These are phyloP conservation scores for Capsella rubella DNA, from an alignment of 441 rosid species.

Conservation along the genomic window DNA sequence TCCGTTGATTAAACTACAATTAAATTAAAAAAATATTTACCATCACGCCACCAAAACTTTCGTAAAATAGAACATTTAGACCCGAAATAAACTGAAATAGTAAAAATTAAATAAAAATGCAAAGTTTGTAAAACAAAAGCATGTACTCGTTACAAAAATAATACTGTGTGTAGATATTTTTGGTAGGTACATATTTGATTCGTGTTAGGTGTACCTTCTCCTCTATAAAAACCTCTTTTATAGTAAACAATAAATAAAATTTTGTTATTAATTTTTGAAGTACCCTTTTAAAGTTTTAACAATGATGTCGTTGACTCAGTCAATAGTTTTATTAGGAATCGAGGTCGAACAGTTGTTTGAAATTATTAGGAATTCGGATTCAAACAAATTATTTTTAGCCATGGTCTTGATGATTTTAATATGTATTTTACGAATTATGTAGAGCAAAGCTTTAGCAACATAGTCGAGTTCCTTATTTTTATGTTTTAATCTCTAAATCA, in stretches of 20 bases:
- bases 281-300: not conserved
- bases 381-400: not conserved
- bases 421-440: not conserved
- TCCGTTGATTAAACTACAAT: not conserved
- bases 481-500: no score
- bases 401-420: not conserved
- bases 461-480: not conserved
- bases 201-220: conserved; percentile 39
- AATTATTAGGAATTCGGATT: not conserved
- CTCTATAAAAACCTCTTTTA: not conserved
- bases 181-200: not conserved
- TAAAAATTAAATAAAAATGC: no score
- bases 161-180: not conserved
- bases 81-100: no score
- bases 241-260: not conserved
- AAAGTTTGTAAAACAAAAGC: not conserved
- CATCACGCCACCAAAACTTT: not conserved
- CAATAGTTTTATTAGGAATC: not conserved
- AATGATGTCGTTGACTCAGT: not conserved
- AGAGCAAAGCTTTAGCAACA: not conserved
- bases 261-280: not conserved
- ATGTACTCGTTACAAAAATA: not conserved
- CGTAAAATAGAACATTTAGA: not conserved
- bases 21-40: not conserved
- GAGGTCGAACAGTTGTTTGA: not conserved